Base-by-base conservation (phyloP, 2,329 filamentous ascomycete genomes). In the Torrubiella hemipterigena region DNA sequence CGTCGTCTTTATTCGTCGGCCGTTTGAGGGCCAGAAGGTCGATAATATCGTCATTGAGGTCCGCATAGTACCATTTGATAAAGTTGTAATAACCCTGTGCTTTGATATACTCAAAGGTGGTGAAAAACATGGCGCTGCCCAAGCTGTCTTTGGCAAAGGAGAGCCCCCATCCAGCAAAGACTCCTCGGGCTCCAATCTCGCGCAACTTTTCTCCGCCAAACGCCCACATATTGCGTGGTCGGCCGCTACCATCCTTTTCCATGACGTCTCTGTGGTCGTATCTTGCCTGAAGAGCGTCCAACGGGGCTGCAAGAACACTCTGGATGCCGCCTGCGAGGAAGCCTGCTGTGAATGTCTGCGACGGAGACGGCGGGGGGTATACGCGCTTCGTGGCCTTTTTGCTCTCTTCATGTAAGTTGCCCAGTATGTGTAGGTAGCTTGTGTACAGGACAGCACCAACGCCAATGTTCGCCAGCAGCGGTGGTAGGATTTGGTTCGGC, bases 361-460 rank as follows among this genome's bases (percentile, higher is more conserved):
- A 45, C 0, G 73, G 68, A 0, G 69, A 60, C 0, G 81, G 77
- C 3, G 81, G 80, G 2, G 81, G 81, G 43, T 81, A 84, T 4
- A 78, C 71, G 6, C 79, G 66, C 47, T 74, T 78, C 16, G 65
- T 47, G 1, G 63, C 62, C 31, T 56, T 55, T 30, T 48, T 55
- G 36, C 76, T 78, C 22, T 78, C 77, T 38, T 77, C 70, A 42
- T 86, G 77, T 3, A 85, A 61, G 2, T 49, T 54, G 12, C 69
- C 77, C 3, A 87, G 64, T 23, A 76, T 73, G 38, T 82, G 77
- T 13, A 86, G 66, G 46, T 87, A 87, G 42, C 69, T 73, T 2
- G 80, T 83, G 52, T 86, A 87, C 12, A 86, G 58, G 4, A 86
- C 70, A 2, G 79, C 79, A 3, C 80, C 80, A 30, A 86, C 77